Percentiles rank a stretch among this genome's conserved stretches.
These are phyloP conservation scores for Phaeophleospora eucalypticola DNA, from an alignment of 2,329 filamentous ascomycete species.

Conservation along the genomic window DNA sequence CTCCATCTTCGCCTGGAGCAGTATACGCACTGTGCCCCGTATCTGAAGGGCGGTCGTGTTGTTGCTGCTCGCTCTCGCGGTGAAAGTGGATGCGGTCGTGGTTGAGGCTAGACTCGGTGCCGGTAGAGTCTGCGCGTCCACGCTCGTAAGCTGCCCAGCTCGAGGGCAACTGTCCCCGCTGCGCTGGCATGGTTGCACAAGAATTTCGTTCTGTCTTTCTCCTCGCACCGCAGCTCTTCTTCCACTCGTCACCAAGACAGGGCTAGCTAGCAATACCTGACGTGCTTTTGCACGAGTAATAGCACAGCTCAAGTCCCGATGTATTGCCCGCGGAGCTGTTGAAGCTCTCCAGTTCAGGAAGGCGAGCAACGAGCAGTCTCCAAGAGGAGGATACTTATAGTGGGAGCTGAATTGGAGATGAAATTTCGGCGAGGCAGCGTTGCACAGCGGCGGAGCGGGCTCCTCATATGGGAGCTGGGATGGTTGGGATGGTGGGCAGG, in stretches of 20 bases:
- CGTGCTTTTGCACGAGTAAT: neutral
- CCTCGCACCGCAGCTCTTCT: neutral
- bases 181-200: conserved; percentile 1
- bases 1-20: conserved; percentile 14
- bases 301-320: neutral
- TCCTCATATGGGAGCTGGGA: neutral
- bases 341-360: conserved; percentile 1
- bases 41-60: conserved; percentile 15
- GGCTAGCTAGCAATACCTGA: no score
- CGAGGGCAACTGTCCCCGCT: conserved; percentile 34
- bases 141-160: conserved; percentile 45
- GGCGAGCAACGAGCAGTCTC: neutral
- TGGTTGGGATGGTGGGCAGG: no score
- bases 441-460: no score
- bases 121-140: conserved; percentile 39
- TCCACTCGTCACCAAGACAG: no score
- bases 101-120: conserved; percentile 33
- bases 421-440: no score
- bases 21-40: conserved; percentile 12
- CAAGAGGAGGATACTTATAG: no score
- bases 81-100: conserved; percentile 29
- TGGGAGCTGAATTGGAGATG: no score
- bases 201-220: neutral
- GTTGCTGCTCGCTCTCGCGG: conserved; percentile 23
- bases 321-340: conserved; percentile 2